These are phyloP conservation scores for Exophiala sideris DNA, from an alignment of 2,329 filamentous ascomycete species.

Conservation along the genomic window DNA sequence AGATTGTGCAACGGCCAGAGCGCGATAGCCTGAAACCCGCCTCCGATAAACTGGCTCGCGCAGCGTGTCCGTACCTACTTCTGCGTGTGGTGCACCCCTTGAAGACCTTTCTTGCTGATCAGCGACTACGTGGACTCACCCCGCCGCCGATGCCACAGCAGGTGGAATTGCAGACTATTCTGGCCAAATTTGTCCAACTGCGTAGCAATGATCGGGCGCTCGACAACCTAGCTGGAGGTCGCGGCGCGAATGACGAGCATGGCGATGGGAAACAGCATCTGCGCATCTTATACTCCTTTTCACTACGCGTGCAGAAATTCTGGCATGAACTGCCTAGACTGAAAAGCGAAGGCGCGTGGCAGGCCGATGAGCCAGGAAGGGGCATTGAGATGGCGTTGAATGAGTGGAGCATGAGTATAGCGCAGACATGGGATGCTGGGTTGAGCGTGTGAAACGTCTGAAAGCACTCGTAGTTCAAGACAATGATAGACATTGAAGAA, in stretches of 20 bases:
- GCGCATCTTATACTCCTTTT: conserved; percentile 72
- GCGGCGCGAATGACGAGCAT: neutral
- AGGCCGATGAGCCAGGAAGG: conserved; percentile 20
- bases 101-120: conserved; percentile 84
- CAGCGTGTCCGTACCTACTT: conserved; percentile 76
- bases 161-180: conserved; percentile 70
- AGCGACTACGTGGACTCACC: conserved; percentile 82
- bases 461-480: too few relatives aligned
- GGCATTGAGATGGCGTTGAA: conserved; percentile 21
- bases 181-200: conserved; percentile 64
- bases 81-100: conserved; percentile 75
- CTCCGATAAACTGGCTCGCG: conserved; percentile 61
- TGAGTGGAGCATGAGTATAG: conserved; percentile 17
- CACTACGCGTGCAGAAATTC: conserved; percentile 62
- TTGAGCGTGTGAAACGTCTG: neutral
- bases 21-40: neutral
- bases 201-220: conserved; percentile 69
- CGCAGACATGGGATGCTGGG: conserved; percentile 19
- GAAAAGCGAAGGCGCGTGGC: conserved; percentile 23
- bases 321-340: conserved; percentile 33
- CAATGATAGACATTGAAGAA: too few relatives aligned
- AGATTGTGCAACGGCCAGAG: conserved; percentile 49
- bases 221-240: conserved; percentile 3
- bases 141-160: conserved; percentile 80
- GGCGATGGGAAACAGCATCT: conserved; percentile 65